Conservation (phyloP, 2,329 filamentous ascomycete species). For the Emericellopsis atlantica region DNA sequence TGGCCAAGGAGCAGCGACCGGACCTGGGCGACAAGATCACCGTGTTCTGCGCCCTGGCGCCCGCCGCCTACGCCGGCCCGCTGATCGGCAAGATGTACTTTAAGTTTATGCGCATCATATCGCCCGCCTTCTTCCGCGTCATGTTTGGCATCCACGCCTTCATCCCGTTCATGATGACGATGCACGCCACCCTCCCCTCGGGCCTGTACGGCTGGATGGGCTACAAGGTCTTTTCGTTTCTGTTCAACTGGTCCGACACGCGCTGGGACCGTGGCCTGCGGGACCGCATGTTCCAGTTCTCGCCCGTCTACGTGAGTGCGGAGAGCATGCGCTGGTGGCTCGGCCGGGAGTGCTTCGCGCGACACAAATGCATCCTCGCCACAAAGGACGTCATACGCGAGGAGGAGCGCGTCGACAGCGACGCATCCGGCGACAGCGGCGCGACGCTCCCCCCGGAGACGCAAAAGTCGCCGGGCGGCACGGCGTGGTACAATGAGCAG, state of each 20-base stretch:
- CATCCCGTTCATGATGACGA: slow-evolving; percentile 85
- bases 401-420: slow-evolving; percentile 44
- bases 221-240: slow-evolving; percentile 78
- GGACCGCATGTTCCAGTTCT: slow-evolving; percentile 81
- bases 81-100: slow-evolving; percentile 81
- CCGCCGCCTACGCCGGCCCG: slow-evolving; percentile 80
- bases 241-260: slow-evolving; percentile 78
- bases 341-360: slow-evolving; percentile 66
- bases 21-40: slow-evolving; percentile 72
- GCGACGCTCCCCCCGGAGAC: slow-evolving; percentile 1
- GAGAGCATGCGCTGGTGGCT: slow-evolving; percentile 97
- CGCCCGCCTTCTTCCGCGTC: slow-evolving; percentile 61
- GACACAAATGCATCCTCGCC: slow-evolving; percentile 74
- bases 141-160: slow-evolving; percentile 90
- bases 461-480: slow-evolving; percentile 27
- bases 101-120: slow-evolving; percentile 78
- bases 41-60: slow-evolving; percentile 83
- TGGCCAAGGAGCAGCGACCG: slow-evolving; percentile 82
- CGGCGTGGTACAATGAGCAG: slow-evolving; percentile 71
- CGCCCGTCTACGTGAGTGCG: slow-evolving; percentile 78
- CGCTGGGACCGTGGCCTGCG: slow-evolving; percentile 75
- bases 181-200: slow-evolving; percentile 55
- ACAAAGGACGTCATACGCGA: slow-evolving; percentile 57
- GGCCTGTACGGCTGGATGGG: slow-evolving; percentile 67
- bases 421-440: neutral